Evolutionary conservation across 176 grass and related monocot species (phyloP).

Genomic region (Secale cereale): DNA sequence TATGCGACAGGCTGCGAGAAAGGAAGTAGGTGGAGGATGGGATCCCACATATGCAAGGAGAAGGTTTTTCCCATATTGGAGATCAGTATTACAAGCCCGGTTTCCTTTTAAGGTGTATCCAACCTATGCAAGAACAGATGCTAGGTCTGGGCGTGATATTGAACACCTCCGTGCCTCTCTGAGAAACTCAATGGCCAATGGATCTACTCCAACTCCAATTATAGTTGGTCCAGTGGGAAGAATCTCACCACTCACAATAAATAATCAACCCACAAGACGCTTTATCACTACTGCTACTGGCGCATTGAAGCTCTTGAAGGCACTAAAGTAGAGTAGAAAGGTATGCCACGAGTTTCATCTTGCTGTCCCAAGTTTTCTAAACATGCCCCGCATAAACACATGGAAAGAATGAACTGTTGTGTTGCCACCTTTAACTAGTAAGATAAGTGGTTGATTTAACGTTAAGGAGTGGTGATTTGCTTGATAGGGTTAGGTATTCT

Average conservation of each 20-base stretch:
- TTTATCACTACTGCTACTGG: constrained; percentile 2
- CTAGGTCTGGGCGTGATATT: not conserved
- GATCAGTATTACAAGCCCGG: not conserved
- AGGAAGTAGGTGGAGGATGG: not conserved
- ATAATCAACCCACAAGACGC: not conserved
- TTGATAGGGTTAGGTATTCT: not conserved
- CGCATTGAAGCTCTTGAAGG: constrained; percentile 21
- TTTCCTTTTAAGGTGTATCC: constrained; percentile 5
- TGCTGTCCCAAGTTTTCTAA: not conserved
- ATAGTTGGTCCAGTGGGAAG: not conserved
- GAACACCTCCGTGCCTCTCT: not conserved
- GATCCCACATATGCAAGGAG: constrained; percentile 1
- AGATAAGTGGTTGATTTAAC: not conserved
- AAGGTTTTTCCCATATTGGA: not conserved
- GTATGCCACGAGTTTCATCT: constrained; percentile 3
- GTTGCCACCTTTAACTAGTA: not conserved
- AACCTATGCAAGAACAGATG: not conserved
- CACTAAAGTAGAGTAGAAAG: constrained; percentile 1
- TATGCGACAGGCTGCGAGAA: not conserved
- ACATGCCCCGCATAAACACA: not conserved
- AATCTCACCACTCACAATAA: not conserved
- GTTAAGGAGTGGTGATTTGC: not conserved
- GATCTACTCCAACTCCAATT: not conserved
- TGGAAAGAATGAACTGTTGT: not conserved
- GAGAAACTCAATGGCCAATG: not conserved